Evolutionary conservation across 1,284 basidiomycete genomes (phyloP).

Genomic region (Coriolopsis trogii): DNA sequence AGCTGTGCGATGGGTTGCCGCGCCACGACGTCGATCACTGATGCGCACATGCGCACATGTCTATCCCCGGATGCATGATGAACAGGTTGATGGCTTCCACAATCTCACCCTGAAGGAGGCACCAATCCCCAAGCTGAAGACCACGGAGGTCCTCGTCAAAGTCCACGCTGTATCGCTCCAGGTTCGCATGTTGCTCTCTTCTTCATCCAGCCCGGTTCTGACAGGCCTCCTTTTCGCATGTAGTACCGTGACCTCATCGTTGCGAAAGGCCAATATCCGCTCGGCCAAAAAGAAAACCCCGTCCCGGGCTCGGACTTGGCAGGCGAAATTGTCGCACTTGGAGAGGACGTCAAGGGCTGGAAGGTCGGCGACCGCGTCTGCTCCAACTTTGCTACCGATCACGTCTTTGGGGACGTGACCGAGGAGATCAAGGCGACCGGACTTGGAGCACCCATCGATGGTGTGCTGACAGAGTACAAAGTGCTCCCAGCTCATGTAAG

Average conservation of each 20-base stretch:
- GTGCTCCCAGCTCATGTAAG: constrained; percentile 22
- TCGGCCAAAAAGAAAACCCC: constrained; percentile 35
- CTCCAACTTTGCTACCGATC: constrained; percentile 25
- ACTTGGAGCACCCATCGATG: constrained; percentile 53
- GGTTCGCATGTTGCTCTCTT: background rate
- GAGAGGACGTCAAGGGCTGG: constrained; percentile 45
- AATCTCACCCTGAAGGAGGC: constrained; percentile 38
- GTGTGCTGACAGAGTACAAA: constrained; percentile 59
- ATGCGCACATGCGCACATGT: background rate
- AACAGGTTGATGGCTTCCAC: constrained; percentile 1
- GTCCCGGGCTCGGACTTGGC: constrained; percentile 66
- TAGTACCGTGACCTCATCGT: constrained; percentile 49
- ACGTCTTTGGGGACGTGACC: constrained; percentile 22
- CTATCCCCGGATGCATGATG: too few species aligned
- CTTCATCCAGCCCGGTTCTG: too few species aligned
- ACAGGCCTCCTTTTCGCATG: too few species aligned
- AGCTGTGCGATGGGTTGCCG: constrained; percentile 11
- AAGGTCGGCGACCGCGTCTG: constrained; percentile 58
- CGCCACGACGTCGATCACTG: constrained; percentile 31
- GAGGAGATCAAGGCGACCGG: constrained; percentile 33
- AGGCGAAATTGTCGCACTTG: constrained; percentile 59
- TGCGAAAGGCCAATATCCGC: constrained; percentile 37
- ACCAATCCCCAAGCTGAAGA: constrained; percentile 37
- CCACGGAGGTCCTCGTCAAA: constrained; percentile 50
- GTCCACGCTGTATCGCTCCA: constrained; percentile 55